phyloP scores from a whole-genome alignment of 306 rosid genomes.

The Vigna trinervia region DNA sequence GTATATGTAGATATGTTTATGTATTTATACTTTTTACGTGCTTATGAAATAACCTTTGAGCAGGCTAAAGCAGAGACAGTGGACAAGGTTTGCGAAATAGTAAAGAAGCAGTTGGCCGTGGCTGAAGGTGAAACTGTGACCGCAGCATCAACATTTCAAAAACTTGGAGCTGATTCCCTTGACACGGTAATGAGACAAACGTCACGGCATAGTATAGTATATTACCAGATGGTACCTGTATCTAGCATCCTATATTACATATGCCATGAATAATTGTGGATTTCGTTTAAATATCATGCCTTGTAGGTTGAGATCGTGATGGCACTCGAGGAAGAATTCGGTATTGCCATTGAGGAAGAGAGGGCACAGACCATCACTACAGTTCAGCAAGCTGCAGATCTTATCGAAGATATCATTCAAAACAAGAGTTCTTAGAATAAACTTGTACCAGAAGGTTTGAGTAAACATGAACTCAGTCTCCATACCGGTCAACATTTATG shows the following conservation, averaged over 20 bases:
- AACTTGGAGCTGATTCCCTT: constrained; percentile 82
- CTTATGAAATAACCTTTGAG: constrained; percentile 16
- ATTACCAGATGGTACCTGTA: neutral
- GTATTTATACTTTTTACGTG: neutral
- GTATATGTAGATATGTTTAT: neutral
- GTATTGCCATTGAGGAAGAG: constrained; percentile 71
- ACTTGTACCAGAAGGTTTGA: neutral
- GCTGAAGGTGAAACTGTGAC: constrained; percentile 41
- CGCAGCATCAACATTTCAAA: constrained; percentile 61
- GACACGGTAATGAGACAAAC: constrained; percentile 61
- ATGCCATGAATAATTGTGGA: neutral
- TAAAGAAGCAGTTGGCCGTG: constrained; percentile 73
- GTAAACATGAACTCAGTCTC: constrained; percentile 29
- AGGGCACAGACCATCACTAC: constrained; percentile 72
- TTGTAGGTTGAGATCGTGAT: constrained; percentile 79
- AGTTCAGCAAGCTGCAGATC: constrained; percentile 75
- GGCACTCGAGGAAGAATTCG: constrained; percentile 79
- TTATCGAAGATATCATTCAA: constrained; percentile 59
- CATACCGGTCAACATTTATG: neutral
- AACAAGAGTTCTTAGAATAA: constrained; percentile 48
- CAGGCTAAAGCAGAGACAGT: constrained; percentile 77
- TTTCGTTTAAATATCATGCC: constrained; percentile 10
- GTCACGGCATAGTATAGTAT: neutral
- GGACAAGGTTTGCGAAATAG: constrained; percentile 62
- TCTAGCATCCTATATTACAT: neutral